These are phyloP conservation scores for Tolypocladium cylindrosporum DNA, from an alignment of 2,329 filamentous ascomycete species.

Conservation along the genomic window DNA sequence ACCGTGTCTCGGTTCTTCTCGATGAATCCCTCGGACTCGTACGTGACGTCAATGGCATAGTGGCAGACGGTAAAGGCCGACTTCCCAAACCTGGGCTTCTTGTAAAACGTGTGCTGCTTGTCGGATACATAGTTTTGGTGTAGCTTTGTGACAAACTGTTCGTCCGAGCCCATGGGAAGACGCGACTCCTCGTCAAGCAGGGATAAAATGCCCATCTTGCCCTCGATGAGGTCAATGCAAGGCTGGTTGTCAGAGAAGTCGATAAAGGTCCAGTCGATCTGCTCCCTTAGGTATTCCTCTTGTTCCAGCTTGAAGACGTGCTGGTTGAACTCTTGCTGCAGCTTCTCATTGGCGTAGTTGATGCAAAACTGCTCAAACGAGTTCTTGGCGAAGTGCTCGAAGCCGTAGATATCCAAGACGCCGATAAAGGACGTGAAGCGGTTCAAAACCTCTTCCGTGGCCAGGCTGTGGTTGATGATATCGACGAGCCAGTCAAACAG, in stretches of 20 bases:
- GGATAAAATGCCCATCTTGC: conserved; percentile 86
- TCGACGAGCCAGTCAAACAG: conserved; percentile 99
- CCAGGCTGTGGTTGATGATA: conserved; percentile 83
- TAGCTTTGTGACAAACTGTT: conserved; percentile 92
- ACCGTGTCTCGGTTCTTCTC: conserved; percentile 99
- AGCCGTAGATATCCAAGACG: conserved; percentile 98
- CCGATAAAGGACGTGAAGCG: conserved; percentile 88
- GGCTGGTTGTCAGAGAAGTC: conserved; percentile 99
- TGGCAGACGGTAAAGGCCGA: conserved; percentile 97
- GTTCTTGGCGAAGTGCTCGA: conserved; percentile 99
- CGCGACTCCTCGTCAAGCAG: conserved; percentile 93
- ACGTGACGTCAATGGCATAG: conserved; percentile 95
- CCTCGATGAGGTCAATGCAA: conserved; percentile 96
- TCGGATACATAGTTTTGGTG: conserved; percentile 85
- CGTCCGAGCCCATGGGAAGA: conserved; percentile 92
- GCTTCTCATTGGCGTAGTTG: conserved; percentile 98
- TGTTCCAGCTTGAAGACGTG: conserved; percentile 99
- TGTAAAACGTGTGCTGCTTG: conserved; percentile 96
- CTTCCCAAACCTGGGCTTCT: conserved; percentile 96
- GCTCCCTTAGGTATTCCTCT: conserved; percentile 89
- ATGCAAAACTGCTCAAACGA: conserved; percentile 99
- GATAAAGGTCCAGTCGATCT: conserved; percentile 99
- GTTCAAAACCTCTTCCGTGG: conserved; percentile 75
- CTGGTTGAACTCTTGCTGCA: conserved; percentile 98
- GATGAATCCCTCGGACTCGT: conserved; percentile 97